Base-by-base conservation (phyloP, 352 stramenopile genomes). In the Globisporangium nagaii region DNA sequence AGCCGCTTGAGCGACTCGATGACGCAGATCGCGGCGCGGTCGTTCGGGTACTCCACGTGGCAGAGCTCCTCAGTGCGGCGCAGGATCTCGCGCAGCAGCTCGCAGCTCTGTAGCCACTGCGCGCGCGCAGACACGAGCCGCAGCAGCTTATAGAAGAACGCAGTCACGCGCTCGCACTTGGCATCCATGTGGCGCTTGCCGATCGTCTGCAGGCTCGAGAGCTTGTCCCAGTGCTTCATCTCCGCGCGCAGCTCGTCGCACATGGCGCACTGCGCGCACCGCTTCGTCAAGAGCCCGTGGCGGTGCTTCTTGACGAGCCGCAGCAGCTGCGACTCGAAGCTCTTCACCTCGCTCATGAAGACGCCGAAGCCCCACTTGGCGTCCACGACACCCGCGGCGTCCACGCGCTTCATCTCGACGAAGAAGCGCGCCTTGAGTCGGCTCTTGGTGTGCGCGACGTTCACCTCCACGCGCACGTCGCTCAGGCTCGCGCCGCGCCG, bases 121-220 rank as follows among this genome's bases (percentile, higher is more conserved):
- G 77, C 73, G 32, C 71, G 48, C 0, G 42, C 37, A 32, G 56
- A 59, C 9, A 88, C 51, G 50, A 83, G 35, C 15, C 41, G 34
- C 22, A 90, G 75, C 22, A 86, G 46, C 22, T 74, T 66, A 15
- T 66, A 43, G 27, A 90, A 74, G 50, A 87, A 77, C 34, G 58
- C 22, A 44, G 60, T 63, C 41, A 87, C 65, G 35, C 63, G 66
- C 27, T 58, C 53, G 27, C 73, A 79, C 58, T 90, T 90, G 25
- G 66, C 65, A 24, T 71, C 55, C 50, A 80, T 68, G 56, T 84
- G 64, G 28, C 49, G 58, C 32, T 82, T 82, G 34, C 59, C 76
- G 41, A 86, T 61, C 7, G 63, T 53, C 40, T 68, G 67, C 28
- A 84, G 72, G 4, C 47, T 34, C 25, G 75, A 68, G 6, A 87